phyloP scores from a whole-genome alignment of 345 rosid genomes.

The Hibiscus mutabilis region DNA sequence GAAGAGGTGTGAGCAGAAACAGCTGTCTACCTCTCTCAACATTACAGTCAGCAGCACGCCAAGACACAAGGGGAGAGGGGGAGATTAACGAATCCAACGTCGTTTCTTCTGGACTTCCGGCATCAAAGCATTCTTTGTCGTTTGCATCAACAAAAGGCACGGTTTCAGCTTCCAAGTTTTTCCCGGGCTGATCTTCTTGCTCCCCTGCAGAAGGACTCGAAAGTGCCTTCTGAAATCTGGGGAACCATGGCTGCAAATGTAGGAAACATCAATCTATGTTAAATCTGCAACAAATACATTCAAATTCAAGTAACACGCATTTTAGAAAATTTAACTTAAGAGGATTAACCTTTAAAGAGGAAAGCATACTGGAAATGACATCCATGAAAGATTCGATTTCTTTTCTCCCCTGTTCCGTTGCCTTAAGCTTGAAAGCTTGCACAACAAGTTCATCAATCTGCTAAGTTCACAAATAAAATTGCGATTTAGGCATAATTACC shows the following conservation, averaged over 20 bases:
- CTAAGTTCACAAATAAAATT: not conserved
- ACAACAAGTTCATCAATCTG: conserved; percentile 87
- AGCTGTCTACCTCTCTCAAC: conserved; percentile 65
- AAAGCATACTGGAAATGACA: conserved; percentile 52
- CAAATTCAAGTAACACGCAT: not conserved
- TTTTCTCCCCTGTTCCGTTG: conserved; percentile 32
- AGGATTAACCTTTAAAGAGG: conserved; percentile 56
- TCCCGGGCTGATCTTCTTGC: conserved; percentile 19
- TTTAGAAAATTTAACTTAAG: not conserved
- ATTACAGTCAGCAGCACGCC: conserved; percentile 64
- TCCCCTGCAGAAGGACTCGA: conserved; percentile 18
- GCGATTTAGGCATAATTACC: not conserved
- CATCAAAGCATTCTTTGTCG: conserved; percentile 29
- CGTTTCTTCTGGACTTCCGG: conserved; percentile 57
- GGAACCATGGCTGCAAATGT: conserved; percentile 74
- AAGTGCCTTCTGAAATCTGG: conserved; percentile 46
- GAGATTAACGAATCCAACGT: conserved; percentile 52
- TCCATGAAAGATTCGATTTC: conserved; percentile 55
- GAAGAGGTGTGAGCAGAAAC: conserved; percentile 79
- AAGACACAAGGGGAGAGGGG: conserved; percentile 87
- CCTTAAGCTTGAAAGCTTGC: conserved; percentile 45
- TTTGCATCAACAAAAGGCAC: conserved; percentile 13
- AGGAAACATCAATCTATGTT: conserved; percentile 7
- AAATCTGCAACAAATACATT: not conserved
- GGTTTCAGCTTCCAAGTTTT: conserved; percentile 19